Evolutionary conservation across 305 asterid genomes (phyloP).

Genomic region (Fraxinus latifolia): DNA sequence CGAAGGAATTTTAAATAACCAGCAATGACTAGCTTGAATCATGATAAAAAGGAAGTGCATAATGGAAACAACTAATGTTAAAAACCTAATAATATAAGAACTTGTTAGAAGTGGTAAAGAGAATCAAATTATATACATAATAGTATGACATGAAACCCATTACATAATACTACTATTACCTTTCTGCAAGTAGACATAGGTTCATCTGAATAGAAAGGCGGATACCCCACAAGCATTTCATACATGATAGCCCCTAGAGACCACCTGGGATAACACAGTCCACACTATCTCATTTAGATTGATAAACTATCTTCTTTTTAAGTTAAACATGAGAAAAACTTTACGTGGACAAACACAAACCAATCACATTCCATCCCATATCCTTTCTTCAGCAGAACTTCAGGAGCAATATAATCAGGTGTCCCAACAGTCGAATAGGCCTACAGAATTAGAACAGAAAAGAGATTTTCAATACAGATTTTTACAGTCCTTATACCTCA

Average conservation of each 20-base stretch:
- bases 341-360: conserved; percentile 36
- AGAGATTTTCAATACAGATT: conserved; percentile 9
- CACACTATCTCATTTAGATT: conserved; percentile 19
- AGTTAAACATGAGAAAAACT: conserved; percentile 10
- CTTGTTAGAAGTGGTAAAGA: neutral
- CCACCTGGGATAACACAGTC: conserved; percentile 33
- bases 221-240: conserved; percentile 50
- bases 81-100: neutral
- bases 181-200: conserved; percentile 42
- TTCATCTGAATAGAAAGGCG: conserved; percentile 45
- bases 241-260: conserved; percentile 48
- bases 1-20: neutral
- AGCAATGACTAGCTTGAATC: neutral
- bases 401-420: conserved; percentile 95
- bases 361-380: conserved; percentile 96
- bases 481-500: neutral
- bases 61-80: neutral
- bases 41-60: neutral
- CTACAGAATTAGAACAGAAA: conserved; percentile 36
- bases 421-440: conserved; percentile 96
- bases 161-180: conserved; percentile 25
- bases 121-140: neutral
- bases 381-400: conserved; percentile 84
- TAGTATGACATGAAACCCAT: neutral
- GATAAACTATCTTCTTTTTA: neutral